Percentiles rank a stretch among this genome's conserved stretches.
Conservation (phyloP, 208 protist genomes). For the Trypanosoma grayi region DNA sequence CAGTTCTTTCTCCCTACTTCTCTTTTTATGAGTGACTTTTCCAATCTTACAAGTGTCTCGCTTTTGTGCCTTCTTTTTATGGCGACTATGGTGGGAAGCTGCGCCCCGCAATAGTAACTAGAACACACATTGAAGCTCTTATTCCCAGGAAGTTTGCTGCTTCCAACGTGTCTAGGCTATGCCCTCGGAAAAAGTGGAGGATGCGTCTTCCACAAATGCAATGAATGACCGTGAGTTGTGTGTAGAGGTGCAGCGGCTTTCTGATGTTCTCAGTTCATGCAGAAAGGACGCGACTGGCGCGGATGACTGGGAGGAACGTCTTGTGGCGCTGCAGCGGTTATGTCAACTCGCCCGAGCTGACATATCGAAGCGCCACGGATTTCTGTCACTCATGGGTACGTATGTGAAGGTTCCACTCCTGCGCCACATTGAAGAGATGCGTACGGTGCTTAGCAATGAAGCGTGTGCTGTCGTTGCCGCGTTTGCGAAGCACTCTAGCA, state of each 20-base stretch:
- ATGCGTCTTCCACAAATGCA: background rate
- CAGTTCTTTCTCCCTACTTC: too few species aligned
- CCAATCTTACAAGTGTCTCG: too few species aligned
- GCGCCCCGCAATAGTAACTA: too few species aligned
- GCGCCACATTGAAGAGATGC: constrained; percentile 40
- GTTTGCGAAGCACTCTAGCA: constrained; percentile 22
- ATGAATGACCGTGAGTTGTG: constrained; percentile 8
- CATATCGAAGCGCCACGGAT: constrained; percentile 26
- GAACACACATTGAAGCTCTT: too few species aligned
- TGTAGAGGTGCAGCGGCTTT: constrained; percentile 30
- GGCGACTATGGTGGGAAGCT: too few species aligned
- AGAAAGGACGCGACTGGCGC: background rate
- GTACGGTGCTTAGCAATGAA: constrained; percentile 24
- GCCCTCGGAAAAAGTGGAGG: background rate
- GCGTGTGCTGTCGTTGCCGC: constrained; percentile 21
- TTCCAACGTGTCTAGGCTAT: too few species aligned
- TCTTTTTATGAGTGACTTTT: too few species aligned
- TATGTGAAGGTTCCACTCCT: constrained; percentile 44
- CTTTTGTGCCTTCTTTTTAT: too few species aligned
- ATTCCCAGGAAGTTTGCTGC: too few species aligned
- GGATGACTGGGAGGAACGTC: constrained; percentile 31
- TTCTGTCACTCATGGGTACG: constrained; percentile 39
- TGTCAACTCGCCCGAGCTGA: constrained; percentile 24
- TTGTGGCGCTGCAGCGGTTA: constrained; percentile 32
- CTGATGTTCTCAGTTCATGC: constrained; percentile 21